Conservation (phyloP, 106 monocot species). For the Allium sativum region DNA sequence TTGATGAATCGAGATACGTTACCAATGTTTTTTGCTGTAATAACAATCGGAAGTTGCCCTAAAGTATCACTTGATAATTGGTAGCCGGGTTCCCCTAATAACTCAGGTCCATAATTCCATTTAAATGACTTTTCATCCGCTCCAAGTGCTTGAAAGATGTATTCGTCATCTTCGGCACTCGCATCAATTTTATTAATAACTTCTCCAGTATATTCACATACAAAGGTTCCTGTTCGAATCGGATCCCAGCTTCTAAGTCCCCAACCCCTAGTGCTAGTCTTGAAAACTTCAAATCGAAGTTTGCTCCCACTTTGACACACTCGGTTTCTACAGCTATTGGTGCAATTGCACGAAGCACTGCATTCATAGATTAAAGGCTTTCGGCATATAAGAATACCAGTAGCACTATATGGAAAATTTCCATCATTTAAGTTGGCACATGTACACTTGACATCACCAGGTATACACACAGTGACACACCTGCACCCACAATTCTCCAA, state of each 20-base stretch:
- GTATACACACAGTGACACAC: background rate
- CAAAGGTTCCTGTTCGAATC: background rate
- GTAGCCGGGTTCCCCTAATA: constrained; percentile 32
- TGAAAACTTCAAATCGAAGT: background rate
- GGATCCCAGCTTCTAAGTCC: background rate
- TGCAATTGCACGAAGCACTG: background rate
- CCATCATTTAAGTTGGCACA: background rate
- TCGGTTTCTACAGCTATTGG: background rate
- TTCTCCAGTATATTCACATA: background rate
- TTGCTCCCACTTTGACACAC: background rate
- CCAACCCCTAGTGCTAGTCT: background rate
- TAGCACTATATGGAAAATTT: background rate
- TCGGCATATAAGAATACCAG: background rate
- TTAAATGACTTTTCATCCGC: constrained; percentile 29
- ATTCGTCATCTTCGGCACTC: constrained; percentile 21
- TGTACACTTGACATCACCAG: background rate
- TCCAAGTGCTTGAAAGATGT: constrained; percentile 27
- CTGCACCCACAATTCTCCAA: background rate
- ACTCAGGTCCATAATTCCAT: constrained; percentile 64
- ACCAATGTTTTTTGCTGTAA: constrained; percentile 43
- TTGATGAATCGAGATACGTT: constrained; percentile 51
- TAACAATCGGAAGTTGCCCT: constrained; percentile 21
- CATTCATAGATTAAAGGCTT: background rate
- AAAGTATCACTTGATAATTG: constrained; percentile 8
- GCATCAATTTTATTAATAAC: constrained; percentile 10